phyloP scores from a whole-genome alignment of 306 rosid species.

The Castanospermum australe region DNA sequence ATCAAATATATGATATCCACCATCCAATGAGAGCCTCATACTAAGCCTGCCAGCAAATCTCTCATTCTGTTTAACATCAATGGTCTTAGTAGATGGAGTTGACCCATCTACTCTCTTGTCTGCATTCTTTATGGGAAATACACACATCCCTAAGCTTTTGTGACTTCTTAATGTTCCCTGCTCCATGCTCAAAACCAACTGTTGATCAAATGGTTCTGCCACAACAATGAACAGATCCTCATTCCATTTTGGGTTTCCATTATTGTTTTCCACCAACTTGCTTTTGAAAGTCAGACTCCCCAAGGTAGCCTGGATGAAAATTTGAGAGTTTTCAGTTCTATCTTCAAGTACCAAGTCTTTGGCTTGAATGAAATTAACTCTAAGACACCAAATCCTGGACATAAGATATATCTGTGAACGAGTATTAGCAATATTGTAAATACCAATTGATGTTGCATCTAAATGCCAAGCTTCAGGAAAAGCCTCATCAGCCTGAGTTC shows the following conservation, averaged over 20 bases:
- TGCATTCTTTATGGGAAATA: constrained; percentile 19
- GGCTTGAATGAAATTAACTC: constrained; percentile 30
- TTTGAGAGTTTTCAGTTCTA: constrained; percentile 11
- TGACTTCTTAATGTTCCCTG: constrained; percentile 9
- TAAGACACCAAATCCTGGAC: constrained; percentile 40
- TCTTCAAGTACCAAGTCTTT: constrained; percentile 25
- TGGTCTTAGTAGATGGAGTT: background rate
- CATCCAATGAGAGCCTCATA: constrained; percentile 40
- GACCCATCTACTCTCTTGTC: constrained; percentile 15
- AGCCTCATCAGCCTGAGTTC: constrained; percentile 41
- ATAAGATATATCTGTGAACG: constrained; percentile 22
- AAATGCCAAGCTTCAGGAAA: constrained; percentile 35
- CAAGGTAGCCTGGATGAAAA: constrained; percentile 33
- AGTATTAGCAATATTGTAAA: constrained; percentile 1
- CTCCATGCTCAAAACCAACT: constrained; percentile 26
- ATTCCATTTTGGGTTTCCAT: constrained; percentile 36
- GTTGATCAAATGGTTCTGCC: constrained; percentile 45
- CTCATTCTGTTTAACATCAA: background rate
- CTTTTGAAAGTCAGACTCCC: constrained; percentile 26
- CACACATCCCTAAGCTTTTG: constrained; percentile 31
- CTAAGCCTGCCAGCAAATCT: constrained; percentile 30
- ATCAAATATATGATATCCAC: constrained; percentile 54
- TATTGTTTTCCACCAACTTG: constrained; percentile 10
- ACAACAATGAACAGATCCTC: constrained; percentile 41
- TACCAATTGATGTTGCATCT: background rate